Percentiles rank a stretch among this genome's conserved stretches.
These are phyloP conservation scores for Pseudogymnoascus sp. DNA, from an alignment of 2,329 filamentous ascomycete genomes.

Conservation along the genomic window DNA sequence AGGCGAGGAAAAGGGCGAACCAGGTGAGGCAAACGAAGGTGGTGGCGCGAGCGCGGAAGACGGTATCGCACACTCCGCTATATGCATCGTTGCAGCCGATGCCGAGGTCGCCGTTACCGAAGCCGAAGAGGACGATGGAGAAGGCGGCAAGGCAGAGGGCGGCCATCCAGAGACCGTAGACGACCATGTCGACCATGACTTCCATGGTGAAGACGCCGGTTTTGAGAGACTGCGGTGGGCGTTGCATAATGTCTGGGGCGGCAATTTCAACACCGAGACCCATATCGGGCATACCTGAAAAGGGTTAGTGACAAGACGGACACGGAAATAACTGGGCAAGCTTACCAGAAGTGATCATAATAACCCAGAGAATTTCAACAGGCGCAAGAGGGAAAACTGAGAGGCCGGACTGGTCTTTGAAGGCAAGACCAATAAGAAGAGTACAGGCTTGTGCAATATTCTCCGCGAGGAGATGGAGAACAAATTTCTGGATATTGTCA, in stretches of 20 bases:
- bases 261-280: slow-evolving; percentile 76
- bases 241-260: slow-evolving; percentile 67
- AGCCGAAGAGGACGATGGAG: slow-evolving; percentile 55
- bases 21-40: slow-evolving; percentile 69
- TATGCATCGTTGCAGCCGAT: slow-evolving; percentile 53
- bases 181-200: slow-evolving; percentile 69
- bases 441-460: slow-evolving; percentile 81
- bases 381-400: slow-evolving; percentile 83
- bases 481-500: slow-evolving; percentile 73
- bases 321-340: background rate
- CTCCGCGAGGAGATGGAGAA: slow-evolving; percentile 69
- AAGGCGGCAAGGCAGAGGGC: slow-evolving; percentile 58
- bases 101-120: slow-evolving; percentile 49
- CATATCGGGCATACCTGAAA: slow-evolving; percentile 63
- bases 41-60: slow-evolving; percentile 66
- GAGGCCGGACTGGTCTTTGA: slow-evolving; percentile 62
- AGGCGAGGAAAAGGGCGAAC: slow-evolving; percentile 69
- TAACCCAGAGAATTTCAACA: slow-evolving; percentile 87
- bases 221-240: slow-evolving; percentile 64
- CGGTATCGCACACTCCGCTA: slow-evolving; percentile 47
- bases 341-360: slow-evolving; percentile 75
- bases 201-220: slow-evolving; percentile 70
- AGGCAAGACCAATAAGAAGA: slow-evolving; percentile 71
- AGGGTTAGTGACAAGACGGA: background rate
- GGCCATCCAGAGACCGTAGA: slow-evolving; percentile 74